Conservation (phyloP, 805 yeast genomes). For the Candida incommunis region DNA sequence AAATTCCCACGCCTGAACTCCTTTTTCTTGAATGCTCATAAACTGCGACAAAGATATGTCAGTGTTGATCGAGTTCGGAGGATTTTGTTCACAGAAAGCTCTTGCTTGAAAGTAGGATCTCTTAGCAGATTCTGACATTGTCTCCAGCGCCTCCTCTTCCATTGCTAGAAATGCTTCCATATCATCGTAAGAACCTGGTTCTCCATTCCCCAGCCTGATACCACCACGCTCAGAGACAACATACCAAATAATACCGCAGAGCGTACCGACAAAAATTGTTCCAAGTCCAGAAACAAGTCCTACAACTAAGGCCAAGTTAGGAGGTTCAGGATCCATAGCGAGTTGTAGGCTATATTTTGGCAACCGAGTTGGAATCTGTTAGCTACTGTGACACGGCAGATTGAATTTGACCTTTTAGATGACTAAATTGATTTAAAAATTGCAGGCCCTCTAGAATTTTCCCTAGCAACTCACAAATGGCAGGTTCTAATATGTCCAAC, state of each 20-base stretch:
- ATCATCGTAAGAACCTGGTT: constrained; percentile 51
- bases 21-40: constrained; percentile 68
- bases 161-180: constrained; percentile 47
- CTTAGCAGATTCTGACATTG: constrained; percentile 38
- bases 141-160: constrained; percentile 45
- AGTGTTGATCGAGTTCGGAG: constrained; percentile 29
- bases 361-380: too few species aligned
- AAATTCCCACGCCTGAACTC: constrained; percentile 84
- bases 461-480: too few species aligned
- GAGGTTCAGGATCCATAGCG: background rate
- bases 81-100: constrained; percentile 26
- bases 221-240: constrained; percentile 20
- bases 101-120: constrained; percentile 55
- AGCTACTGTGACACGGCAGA: too few species aligned
- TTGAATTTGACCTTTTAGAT: too few species aligned
- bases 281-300: constrained; percentile 27
- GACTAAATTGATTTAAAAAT: too few species aligned
- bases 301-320: constrained; percentile 24
- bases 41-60: constrained; percentile 41
- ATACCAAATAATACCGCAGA: constrained; percentile 18
- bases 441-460: too few species aligned
- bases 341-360: too few species aligned
- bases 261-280: constrained; percentile 20
- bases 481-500: too few species aligned
- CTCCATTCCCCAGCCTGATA: constrained; percentile 25